These are phyloP conservation scores for Volvariella volvacea DNA, from an alignment of 1,284 basidiomycete genomes.

Conservation along the genomic window DNA sequence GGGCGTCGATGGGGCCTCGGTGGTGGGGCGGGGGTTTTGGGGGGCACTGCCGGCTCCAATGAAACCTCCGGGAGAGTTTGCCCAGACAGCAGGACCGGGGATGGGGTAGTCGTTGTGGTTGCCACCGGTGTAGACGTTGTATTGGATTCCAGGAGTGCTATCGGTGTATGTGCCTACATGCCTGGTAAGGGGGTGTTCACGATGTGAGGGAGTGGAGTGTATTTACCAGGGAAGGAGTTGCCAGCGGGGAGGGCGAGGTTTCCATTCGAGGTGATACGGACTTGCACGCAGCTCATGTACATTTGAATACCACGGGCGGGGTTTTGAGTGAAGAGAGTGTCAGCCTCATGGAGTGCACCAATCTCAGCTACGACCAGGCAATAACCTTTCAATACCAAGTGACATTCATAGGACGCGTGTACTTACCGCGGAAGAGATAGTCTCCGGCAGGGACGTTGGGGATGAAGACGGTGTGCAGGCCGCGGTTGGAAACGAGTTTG, in stretches of 20 bases:
- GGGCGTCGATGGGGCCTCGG: too few relatives aligned
- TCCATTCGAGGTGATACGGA: neutral
- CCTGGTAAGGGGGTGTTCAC: too few relatives aligned
- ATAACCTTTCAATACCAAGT: neutral
- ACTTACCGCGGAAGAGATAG: neutral
- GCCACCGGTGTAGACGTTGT: constrained; percentile 2
- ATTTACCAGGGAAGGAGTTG: too few relatives aligned
- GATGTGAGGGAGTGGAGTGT: neutral
- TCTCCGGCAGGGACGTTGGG: constrained; percentile 2
- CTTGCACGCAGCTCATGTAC: constrained; percentile 5
- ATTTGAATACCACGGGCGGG: constrained; percentile 1
- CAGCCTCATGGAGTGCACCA: constrained; percentile 5
- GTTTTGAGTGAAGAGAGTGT: constrained; percentile 3
- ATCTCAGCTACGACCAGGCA: constrained; percentile 2
- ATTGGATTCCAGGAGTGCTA: constrained; percentile 1
- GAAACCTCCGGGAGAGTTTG: constrained; percentile 1
- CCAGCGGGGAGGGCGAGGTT: too few relatives aligned
- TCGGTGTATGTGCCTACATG: constrained; percentile 6
- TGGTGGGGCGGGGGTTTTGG: too few relatives aligned
- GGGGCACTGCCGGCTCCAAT: neutral
- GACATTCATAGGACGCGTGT: too few relatives aligned
- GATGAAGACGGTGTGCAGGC: neutral
- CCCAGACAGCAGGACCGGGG: constrained; percentile 3
- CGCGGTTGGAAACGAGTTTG: constrained; percentile 5
- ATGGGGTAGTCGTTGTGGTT: neutral